Base-by-base conservation (phyloP, 805 yeast genomes). In the Metschnikowia cerradonensis region DNA sequence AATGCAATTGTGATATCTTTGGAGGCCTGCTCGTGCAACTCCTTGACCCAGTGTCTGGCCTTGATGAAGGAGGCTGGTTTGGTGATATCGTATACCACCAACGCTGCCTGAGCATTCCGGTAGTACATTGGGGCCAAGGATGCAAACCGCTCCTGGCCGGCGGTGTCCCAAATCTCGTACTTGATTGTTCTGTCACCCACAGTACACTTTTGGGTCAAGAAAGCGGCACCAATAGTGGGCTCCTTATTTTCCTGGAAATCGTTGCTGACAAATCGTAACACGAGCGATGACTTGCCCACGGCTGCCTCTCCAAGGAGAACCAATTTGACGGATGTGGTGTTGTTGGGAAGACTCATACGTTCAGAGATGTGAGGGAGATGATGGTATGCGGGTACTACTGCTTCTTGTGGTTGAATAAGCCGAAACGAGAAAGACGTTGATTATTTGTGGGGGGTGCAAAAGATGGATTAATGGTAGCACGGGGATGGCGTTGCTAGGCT, bases 161-260 rank as follows among this genome's bases (percentile, higher is more conserved):
- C 91, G 2, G 92, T 86, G 63, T 87, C 95, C 95, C 94, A 87
- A 47, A 87, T 85, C 62, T 87, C 94, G 57, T 85, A 80, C 64
- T 86, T 85, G 40, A 86, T 78, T 1, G 82, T 80, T 80, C 77
- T 32, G 63, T 58, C 34, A 72, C 80, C 48, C n/a, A 81, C 62
- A 17, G 79, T 77, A 42, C 86, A 79, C 2, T 83, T 74, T 62
- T 84, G 90, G 1, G 92, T 85, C 47, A 85, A 72, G 65, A 86
- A 87, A 2, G 94, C 95, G 1, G 95, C 95, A 1, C 95, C 94
- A 49, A 87, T 87, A 1, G 95, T 87, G 22, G 91, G 86, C 66
- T 86, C 90, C 55, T 87, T 77, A 65, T 80, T 71, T 57, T 83
- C 88, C 52, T 84, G 86, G 67, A 87, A 87, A 19, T 85, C 79